These are phyloP conservation scores for Veloboletus limbatus DNA, from an alignment of 1,284 basidiomycete species.

Conservation along the genomic window DNA sequence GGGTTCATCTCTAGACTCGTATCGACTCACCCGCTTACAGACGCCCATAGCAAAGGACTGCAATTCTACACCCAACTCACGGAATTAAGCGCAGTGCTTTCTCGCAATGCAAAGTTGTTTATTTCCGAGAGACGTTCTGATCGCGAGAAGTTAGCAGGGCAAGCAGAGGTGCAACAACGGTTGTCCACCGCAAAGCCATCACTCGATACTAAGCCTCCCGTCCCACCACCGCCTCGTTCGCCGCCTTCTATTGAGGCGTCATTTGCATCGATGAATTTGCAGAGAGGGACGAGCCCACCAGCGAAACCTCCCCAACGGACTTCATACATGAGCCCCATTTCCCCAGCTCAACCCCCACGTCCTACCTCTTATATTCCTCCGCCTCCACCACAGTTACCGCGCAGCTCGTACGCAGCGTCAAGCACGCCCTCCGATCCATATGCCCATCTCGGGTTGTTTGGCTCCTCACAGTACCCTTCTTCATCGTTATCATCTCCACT, in stretches of 20 bases:
- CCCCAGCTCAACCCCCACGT: conserved; percentile 37
- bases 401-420: conserved; percentile 32
- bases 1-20: conserved; percentile 35
- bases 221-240: conserved; percentile 44
- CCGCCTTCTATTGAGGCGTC: conserved; percentile 45
- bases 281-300: conserved; percentile 21
- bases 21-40: conserved; percentile 6
- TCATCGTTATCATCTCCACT: conserved; percentile 17
- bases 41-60: conserved; percentile 66
- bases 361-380: conserved; percentile 35
- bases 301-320: conserved; percentile 26
- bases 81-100: conserved; percentile 60
- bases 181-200: conserved; percentile 43
- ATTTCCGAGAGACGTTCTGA: conserved; percentile 67
- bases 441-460: conserved; percentile 47
- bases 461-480: conserved; percentile 19
- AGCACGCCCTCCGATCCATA: conserved; percentile 49
- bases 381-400: conserved; percentile 38
- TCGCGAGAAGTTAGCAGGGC: conserved; percentile 63
- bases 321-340: conserved; percentile 25
- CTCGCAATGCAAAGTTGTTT: conserved; percentile 61
- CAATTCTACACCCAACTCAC: conserved; percentile 87
- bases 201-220: conserved; percentile 47
- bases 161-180: conserved; percentile 71
- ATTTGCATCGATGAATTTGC: conserved; percentile 52